Evolutionary conservation across 23 red algal species (phyloP).

Genomic region (Gracilaria domingensis): DNA sequence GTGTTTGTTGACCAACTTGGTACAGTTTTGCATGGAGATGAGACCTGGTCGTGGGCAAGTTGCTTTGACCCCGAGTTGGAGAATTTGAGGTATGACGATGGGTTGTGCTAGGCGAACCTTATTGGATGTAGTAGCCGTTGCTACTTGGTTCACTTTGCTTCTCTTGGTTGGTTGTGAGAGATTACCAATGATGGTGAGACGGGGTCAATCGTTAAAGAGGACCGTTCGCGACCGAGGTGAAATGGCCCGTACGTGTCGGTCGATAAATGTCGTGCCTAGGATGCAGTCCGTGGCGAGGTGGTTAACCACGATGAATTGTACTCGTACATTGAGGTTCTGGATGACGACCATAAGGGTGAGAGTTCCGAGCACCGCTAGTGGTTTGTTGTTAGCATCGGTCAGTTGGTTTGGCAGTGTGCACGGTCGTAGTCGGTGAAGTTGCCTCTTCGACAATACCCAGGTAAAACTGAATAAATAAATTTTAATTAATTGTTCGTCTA

Average conservation of each 20-base stretch:
- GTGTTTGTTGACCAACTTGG: background rate
- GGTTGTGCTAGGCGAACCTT: background rate
- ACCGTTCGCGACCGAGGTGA: background rate
- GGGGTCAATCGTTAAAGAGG: background rate
- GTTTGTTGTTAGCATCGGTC: slow-evolving; percentile 14
- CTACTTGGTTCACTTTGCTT: background rate
- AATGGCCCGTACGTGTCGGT: slow-evolving; percentile 20
- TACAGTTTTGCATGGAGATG: background rate
- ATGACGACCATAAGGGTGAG: background rate
- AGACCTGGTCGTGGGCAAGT: background rate
- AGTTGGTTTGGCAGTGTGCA: background rate
- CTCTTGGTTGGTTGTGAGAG: background rate
- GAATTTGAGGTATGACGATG: background rate
- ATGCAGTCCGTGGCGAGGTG: slow-evolving; percentile 20
- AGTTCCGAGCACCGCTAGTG: background rate
- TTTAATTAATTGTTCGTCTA: no score
- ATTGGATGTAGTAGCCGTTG: background rate
- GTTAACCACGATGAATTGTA: background rate
- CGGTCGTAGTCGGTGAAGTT: no score
- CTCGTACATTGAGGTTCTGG: background rate
- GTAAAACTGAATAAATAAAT: no score
- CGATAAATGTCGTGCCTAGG: slow-evolving; percentile 15
- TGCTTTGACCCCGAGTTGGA: background rate
- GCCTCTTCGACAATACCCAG: no score
- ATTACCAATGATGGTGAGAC: slow-evolving; percentile 7